Evolutionary conservation across 2,329 filamentous ascomycete genomes (phyloP), one percentile per base, ranked within the genome.

Genomic region (Amauroascus verrucosus): DNA sequence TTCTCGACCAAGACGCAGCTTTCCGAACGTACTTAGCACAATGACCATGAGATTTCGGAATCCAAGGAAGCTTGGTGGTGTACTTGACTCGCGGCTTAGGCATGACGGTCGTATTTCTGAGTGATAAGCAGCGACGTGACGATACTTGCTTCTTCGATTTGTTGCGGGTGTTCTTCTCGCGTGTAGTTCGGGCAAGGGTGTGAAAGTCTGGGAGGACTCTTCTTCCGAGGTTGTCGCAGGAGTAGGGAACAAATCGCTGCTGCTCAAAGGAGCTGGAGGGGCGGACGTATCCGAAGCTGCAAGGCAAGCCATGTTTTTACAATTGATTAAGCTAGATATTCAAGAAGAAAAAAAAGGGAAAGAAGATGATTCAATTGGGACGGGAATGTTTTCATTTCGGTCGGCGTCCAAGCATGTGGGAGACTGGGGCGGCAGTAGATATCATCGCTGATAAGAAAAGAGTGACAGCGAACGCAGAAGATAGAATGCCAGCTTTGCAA

Each of bases 1-100:
- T 41, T 20, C 35, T 20, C 20, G 13, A n/a, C n/a, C n/a, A 30
- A 30, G 35, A 13, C 18, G 13, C 46, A 48, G 53, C 4, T 33
- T 20, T 33, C 22, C 40, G 62, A 33, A 44, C 78, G 58, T 77
- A 93, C 88, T 82, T 57, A 95, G 72, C 35, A 96, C 88, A 64
- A 97, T 84, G 37, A 95, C 86, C 88, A 96, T 95, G 58, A 98
- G 78, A 67, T 98, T 98, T 56, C 91, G 79, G 66, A 98, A 97
- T 0, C 93, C 93, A 14, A 95, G 73, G 65, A 96, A 97, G 67
- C 88, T 95, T 20, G 90, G 88, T 1, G 83, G 75, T 9, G 74
- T 74, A 44, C 79, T 72, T 1, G 88, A 80, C 66, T 97, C 93
- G 63, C 90, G 85, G 70, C 88, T 95, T 46, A 97, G 76, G 62